Percentiles rank a stretch among this genome's conserved stretches.
These are phyloP conservation scores for Trapa bicornis DNA, from an alignment of 345 rosid species.

Conservation along the genomic window DNA sequence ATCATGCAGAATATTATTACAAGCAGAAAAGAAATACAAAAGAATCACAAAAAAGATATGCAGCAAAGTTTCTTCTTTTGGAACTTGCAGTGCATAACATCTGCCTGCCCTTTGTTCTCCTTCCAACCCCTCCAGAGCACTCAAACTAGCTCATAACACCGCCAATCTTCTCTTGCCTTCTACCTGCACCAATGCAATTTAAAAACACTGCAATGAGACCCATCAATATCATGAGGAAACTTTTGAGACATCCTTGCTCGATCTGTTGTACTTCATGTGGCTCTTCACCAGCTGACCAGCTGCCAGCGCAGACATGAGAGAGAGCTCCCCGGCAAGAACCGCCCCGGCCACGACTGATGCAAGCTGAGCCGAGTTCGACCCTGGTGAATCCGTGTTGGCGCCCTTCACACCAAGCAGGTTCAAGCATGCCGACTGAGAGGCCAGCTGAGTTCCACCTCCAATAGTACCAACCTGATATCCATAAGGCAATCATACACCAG, in stretches of 20 bases:
- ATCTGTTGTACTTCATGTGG: slow-evolving; percentile 67
- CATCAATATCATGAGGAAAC: slow-evolving; percentile 5
- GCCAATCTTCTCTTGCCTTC: not conserved
- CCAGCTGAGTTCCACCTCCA: slow-evolving; percentile 73
- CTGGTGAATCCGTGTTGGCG: slow-evolving; percentile 42
- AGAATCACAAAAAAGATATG: not conserved
- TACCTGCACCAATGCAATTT: not conserved
- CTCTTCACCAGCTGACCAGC: slow-evolving; percentile 63
- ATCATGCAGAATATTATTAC: no score
- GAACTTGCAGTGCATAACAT: not conserved
- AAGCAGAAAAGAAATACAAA: not conserved
- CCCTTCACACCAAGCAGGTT: slow-evolving; percentile 60
- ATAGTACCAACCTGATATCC: slow-evolving; percentile 51
- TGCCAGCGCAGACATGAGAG: slow-evolving; percentile 62
- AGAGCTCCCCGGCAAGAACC: slow-evolving; percentile 58
- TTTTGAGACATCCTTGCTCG: slow-evolving; percentile 37
- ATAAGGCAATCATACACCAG: not conserved
- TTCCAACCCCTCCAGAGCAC: not conserved
- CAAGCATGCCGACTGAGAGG: slow-evolving; percentile 68
- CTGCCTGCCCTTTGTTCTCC: not conserved
- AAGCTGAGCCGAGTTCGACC: slow-evolving; percentile 41
- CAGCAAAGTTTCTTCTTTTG: not conserved
- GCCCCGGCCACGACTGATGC: slow-evolving; percentile 55
- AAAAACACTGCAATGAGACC: no score
- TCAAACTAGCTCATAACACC: not conserved